Conservation (phyloP, 345 rosid species). For the Psidium guajava region DNA sequence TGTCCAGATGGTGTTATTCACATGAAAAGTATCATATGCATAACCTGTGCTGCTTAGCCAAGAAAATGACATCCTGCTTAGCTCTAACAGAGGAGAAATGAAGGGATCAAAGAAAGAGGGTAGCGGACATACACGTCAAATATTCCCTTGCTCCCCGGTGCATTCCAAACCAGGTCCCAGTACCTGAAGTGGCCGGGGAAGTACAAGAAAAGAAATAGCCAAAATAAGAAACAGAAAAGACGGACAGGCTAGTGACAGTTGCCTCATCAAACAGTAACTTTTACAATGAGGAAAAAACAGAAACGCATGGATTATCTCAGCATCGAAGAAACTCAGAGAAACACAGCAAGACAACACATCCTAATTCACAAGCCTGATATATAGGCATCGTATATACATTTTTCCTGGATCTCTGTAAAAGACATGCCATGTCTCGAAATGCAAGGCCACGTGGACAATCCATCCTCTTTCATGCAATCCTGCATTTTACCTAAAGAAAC, state of each 20-base stretch:
- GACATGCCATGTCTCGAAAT: not conserved
- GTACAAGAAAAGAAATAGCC: not conserved
- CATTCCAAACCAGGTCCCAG: conserved; percentile 73
- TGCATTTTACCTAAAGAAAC: not conserved
- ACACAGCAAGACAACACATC: not conserved
- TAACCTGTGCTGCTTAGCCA: not conserved
- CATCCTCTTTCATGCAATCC: not conserved
- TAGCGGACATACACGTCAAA: conserved; percentile 72
- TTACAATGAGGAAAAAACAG: not conserved
- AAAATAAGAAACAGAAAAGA: not conserved
- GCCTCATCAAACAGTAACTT: not conserved
- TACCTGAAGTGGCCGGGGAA: conserved; percentile 35
- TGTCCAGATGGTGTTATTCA: not conserved
- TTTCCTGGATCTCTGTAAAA: not conserved
- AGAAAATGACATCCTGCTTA: not conserved
- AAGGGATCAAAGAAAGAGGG: not conserved
- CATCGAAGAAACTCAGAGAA: not conserved
- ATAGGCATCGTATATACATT: not conserved
- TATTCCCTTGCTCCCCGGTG: conserved; percentile 66
- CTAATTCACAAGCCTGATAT: not conserved
- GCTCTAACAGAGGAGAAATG: not conserved
- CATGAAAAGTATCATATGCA: not conserved
- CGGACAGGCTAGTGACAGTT: not conserved
- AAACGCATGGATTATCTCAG: not conserved
- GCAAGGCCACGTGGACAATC: not conserved